A percentile compares a stretch with the other conserved stretches of the same genome.
These are phyloP conservation scores for Dactylellina parvicollis DNA, from an alignment of 2,329 filamentous ascomycete genomes.

Conservation along the genomic window DNA sequence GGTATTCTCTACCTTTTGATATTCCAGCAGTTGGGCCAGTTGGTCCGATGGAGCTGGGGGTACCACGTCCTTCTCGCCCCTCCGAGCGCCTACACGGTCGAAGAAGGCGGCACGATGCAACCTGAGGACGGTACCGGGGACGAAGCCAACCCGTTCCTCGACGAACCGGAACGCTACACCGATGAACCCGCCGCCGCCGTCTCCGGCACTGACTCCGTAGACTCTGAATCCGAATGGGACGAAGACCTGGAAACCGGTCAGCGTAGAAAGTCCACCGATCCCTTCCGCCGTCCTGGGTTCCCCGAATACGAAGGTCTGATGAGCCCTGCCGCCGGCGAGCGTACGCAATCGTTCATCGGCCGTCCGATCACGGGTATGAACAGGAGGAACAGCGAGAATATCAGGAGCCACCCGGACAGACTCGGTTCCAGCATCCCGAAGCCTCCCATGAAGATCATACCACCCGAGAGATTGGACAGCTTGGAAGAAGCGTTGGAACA, in stretches of 20 bases:
- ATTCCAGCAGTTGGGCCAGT: constrained; percentile 95
- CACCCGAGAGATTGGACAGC: constrained; percentile 32
- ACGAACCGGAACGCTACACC: constrained; percentile 59
- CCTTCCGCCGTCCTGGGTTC: constrained; percentile 32
- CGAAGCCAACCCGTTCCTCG: constrained; percentile 65
- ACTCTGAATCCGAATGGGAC: constrained; percentile 62
- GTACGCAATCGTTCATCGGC: constrained; percentile 19
- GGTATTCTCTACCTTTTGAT: constrained; percentile 96
- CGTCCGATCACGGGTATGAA: constrained; percentile 48
- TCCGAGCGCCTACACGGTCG: constrained; percentile 75
- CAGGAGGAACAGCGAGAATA: constrained; percentile 30
- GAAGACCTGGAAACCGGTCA: constrained; percentile 60
- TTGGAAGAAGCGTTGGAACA: constrained; percentile 29
- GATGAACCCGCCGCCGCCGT: constrained; percentile 63
- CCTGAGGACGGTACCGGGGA: constrained; percentile 64
- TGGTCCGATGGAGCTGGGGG: constrained; percentile 97
- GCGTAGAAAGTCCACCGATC: constrained; percentile 42
- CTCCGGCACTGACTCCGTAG: constrained; percentile 64
- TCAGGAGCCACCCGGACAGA: constrained; percentile 46
- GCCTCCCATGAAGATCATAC: constrained; percentile 25
- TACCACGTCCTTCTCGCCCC: constrained; percentile 94
- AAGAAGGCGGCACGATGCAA: constrained; percentile 61
- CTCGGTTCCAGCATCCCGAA: constrained; percentile 3
- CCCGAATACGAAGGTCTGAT: constrained; percentile 45
- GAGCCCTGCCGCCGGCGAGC: constrained; percentile 20